Evolutionary conservation across 805 yeast genomes (phyloP).

Genomic region (Hanseniaspora jakobsenii): DNA sequence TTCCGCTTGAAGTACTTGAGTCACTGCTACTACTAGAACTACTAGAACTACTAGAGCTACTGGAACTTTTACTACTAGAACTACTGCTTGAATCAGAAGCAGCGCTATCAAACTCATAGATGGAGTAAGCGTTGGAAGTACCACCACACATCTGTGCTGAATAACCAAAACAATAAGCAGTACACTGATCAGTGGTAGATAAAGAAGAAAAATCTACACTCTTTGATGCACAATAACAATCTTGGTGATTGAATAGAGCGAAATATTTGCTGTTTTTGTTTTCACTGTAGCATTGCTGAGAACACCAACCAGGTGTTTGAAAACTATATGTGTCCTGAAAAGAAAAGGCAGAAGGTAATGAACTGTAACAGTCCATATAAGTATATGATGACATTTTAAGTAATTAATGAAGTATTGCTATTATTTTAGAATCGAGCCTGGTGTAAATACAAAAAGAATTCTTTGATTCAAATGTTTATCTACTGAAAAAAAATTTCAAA

Average conservation of each 20-base stretch:
- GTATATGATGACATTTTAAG: conserved; percentile 17
- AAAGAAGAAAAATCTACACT: conserved; percentile 19
- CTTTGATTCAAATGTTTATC: too few relatives aligned
- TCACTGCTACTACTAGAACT: too few relatives aligned
- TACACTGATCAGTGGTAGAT: conserved; percentile 19
- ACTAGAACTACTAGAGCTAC: conserved; percentile 17
- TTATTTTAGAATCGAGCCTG: too few relatives aligned
- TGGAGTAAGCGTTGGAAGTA: conserved; percentile 32
- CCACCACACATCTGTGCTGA: conserved; percentile 54
- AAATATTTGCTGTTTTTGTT: conserved; percentile 20
- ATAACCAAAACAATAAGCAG: conserved; percentile 44
- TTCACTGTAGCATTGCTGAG: conserved; percentile 19
- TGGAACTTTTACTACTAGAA: conserved; percentile 18
- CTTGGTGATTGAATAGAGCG: conserved; percentile 22
- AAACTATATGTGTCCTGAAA: conserved; percentile 20
- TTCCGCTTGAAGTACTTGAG: conserved; percentile 12
- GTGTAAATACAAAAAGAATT: too few relatives aligned
- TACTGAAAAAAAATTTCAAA: too few relatives aligned
- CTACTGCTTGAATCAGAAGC: conserved; percentile 14
- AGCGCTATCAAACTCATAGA: conserved; percentile 31
- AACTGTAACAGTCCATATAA: conserved; percentile 23
- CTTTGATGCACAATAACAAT: conserved; percentile 27
- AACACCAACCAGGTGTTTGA: conserved; percentile 26
- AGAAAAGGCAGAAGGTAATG: conserved; percentile 25
- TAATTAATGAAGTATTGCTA: too few relatives aligned